Evolutionary conservation across 2,329 filamentous ascomycete species (phyloP), one percentile per base, ranked within the genome.

Genomic region (Emydomyces testavorans): DNA sequence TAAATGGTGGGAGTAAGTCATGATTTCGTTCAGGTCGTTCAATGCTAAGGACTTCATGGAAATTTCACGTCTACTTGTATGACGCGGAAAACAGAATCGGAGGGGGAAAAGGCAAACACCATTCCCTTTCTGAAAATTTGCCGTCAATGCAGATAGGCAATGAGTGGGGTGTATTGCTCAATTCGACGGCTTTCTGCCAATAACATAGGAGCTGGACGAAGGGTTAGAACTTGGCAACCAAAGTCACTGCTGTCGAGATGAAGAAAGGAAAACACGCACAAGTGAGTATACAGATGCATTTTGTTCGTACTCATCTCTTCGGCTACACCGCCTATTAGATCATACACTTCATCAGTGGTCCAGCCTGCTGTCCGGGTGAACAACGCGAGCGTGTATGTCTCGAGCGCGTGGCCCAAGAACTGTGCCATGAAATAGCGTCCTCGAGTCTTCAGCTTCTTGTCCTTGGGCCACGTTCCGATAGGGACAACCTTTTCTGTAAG

Each of bases 281-380:
- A 55, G 24, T 57, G 50, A 23, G 57, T 54, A 46, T 61, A 61
- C 5, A 59, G 40, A 46, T 61, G 59, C 49, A 59, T 56, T 46
- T 57, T 58, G 34, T 61, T 61, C n/a, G 50, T 49, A 29, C 54
- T 53, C 2, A 61, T 42, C 41, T 61, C 59, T 6, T 54, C 34
- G 7, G 54, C 53, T 13, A 59, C 48, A 10, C 52, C 54, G 18
- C 52, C 54, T 35, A 60, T 37, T 3, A 61, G 34, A 8, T 53
- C 49, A 39, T 57, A 54, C 4, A 56, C 52, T 24, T 61, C 56
- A 2, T 52, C 49, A 2, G 53, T 43, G 13, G 47, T 52, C 56
- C 57, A 61, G 7, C 57, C 55, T 3, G 58, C 57, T 31, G 43
- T 51, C 4, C 58, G 56, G 4, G 55, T 60, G 37, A 60, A 60